Base-by-base conservation (phyloP, 164 flowering plant species). In the Malania oleifera region DNA sequence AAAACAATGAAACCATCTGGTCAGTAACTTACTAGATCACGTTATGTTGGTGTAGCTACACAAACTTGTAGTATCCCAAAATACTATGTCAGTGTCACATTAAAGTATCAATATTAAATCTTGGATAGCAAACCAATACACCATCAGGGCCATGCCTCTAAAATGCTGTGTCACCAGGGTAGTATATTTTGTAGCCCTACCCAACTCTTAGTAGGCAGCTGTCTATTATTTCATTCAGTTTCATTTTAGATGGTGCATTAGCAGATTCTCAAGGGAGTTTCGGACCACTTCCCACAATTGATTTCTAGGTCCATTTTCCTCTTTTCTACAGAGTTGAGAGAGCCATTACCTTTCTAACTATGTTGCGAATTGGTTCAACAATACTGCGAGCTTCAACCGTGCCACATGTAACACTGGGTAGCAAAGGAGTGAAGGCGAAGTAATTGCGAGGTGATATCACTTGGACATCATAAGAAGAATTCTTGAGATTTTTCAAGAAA, bases 361-460 rank as follows among this genome's bases (percentile, higher is more conserved):
- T 77, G 63, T 79, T 85, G 43, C 89, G 84, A 54, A 85, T 70
- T 11, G 91, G 91, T 70, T 85, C 91, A 24, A 81, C 88, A 59
- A 85, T 69, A 75, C 89, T 85, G 61, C 91, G 86, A 64, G 85
- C 73, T 63, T 85, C 88, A 14, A 85, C 86, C 9, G 86, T 83
- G 5, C 91, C 91, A 59, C 73, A 63, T 7, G 91, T 83, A 54
- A 85, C 89, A 66, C 86, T 83, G 18, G 92, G 92, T 15, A 86
- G 69, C 71, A 83, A 50, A 40, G 92, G 92, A 29, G 86, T 86
- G 63, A 86, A 86, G 28, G 85, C 85, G 65, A 83, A 86, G 66
- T 80, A 86, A 62, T 86, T 86, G 17, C 86, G 80, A 57, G 92
- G 89, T 29, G 89, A 83, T 60, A 86, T 60, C 44, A 86, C 87